Conservation (phyloP, 176 grass and related monocot genomes). For the Eleusine coracana region DNA sequence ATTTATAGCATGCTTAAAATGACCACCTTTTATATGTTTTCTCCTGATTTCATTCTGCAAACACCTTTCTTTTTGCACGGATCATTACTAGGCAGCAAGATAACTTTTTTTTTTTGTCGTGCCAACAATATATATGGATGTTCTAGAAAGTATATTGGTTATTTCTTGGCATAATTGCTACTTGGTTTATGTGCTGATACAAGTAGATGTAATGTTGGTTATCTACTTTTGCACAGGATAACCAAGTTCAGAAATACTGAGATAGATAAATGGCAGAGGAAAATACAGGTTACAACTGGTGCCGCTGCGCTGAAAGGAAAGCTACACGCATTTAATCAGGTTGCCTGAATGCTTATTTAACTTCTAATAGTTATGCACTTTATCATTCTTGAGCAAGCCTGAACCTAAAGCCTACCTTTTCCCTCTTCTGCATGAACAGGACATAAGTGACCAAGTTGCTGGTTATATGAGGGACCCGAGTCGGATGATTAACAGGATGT, state of each 20-base stretch:
- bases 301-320: constrained; percentile 90
- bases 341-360: constrained; percentile 36
- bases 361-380: constrained; percentile 9
- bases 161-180: background rate
- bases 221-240: constrained; percentile 58
- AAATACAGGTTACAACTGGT: constrained; percentile 84
- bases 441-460: constrained; percentile 86
- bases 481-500: constrained; percentile 89
- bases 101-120: background rate
- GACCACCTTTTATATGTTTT: background rate
- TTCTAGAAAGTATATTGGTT: background rate
- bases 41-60: background rate
- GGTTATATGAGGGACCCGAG: constrained; percentile 94
- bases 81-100: background rate
- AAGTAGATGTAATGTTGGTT: background rate
- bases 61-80: background rate
- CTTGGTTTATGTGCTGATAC: constrained; percentile 1
- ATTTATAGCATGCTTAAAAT: constrained; percentile 3
- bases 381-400: background rate
- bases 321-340: constrained; percentile 95
- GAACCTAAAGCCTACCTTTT: constrained; percentile 11
- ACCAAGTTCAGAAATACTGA: constrained; percentile 67
- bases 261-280: constrained; percentile 96
- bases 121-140: background rate
- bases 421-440: constrained; percentile 49